phyloP scores from a whole-genome alignment of 2,329 filamentous ascomycete genomes.

The Aspergillus sp. region DNA sequence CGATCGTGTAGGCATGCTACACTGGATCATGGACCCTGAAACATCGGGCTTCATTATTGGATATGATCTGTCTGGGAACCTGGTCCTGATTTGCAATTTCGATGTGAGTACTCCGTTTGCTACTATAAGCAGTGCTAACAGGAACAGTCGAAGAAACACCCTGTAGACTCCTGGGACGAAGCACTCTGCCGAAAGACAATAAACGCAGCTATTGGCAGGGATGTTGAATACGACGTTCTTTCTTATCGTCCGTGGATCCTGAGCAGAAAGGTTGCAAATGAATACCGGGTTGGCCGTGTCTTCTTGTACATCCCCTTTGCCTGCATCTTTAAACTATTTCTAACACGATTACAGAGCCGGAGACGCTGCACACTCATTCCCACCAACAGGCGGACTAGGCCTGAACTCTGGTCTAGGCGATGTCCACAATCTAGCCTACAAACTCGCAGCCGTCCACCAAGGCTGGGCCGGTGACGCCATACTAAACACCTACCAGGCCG shows the following conservation, averaged over 20 bases:
- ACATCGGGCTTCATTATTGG: conserved; percentile 47
- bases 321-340: neutral
- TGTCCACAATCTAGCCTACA: conserved; percentile 50
- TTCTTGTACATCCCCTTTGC: conserved; percentile 33
- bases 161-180: conserved; percentile 38
- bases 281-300: conserved; percentile 36
- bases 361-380: conserved; percentile 57
- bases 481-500: conserved; percentile 39
- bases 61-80: conserved; percentile 43
- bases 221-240: conserved; percentile 38
- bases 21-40: conserved; percentile 47
- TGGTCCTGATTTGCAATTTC: conserved; percentile 48
- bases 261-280: conserved; percentile 42
- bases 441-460: conserved; percentile 39
- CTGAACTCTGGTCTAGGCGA: conserved; percentile 56
- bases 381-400: conserved; percentile 54
- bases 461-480: conserved; percentile 26
- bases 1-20: conserved; percentile 44
- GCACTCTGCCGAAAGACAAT: conserved; percentile 33
- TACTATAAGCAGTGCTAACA: neutral
- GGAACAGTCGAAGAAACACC: conserved; percentile 32
- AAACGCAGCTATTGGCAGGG: conserved; percentile 24
- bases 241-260: conserved; percentile 45
- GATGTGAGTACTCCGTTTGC: conserved; percentile 29
- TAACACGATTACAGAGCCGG: conserved; percentile 37